These are phyloP conservation scores for Euptelea pleiosperma DNA, from an alignment of 164 flowering plant genomes.

Conservation along the genomic window DNA sequence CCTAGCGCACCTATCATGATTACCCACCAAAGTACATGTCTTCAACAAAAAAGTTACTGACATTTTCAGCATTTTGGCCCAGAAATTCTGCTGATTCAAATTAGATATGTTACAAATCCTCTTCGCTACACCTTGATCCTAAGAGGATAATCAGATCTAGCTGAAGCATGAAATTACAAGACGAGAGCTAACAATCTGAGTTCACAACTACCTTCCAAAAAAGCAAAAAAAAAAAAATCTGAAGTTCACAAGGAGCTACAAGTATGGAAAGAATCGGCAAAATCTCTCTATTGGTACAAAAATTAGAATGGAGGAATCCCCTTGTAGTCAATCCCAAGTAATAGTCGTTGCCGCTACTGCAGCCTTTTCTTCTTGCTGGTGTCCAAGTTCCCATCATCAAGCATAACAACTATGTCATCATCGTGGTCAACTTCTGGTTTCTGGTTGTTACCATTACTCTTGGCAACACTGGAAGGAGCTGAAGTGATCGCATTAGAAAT, in stretches of 20 bases:
- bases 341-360: conserved; percentile 25
- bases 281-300: conserved; percentile 26
- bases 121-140: conserved; percentile 1
- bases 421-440: conserved; percentile 35
- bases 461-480: conserved; percentile 15
- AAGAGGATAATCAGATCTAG: neutral
- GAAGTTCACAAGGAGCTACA: neutral
- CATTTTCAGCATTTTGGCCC: too few relatives aligned
- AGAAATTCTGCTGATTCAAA: too few relatives aligned
- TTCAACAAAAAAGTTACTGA: too few relatives aligned
- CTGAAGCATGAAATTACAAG: neutral
- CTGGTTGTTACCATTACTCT: conserved; percentile 12
- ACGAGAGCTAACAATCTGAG: neutral
- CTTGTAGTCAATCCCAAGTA: too few relatives aligned
- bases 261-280: neutral
- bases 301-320: conserved; percentile 22
- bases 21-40: too few relatives aligned
- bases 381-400: conserved; percentile 27
- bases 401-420: conserved; percentile 35
- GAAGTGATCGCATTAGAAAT: conserved; percentile 11
- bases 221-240: too few relatives aligned
- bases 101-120: neutral
- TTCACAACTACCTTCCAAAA: too few relatives aligned
- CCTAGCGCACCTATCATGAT: too few relatives aligned
- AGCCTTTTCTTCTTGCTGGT: conserved; percentile 42